Evolutionary conservation across 2,329 filamentous ascomycete species (phyloP), one percentile per base, ranked within the genome.

Genomic region (Aspergillus fischeri): DNA sequence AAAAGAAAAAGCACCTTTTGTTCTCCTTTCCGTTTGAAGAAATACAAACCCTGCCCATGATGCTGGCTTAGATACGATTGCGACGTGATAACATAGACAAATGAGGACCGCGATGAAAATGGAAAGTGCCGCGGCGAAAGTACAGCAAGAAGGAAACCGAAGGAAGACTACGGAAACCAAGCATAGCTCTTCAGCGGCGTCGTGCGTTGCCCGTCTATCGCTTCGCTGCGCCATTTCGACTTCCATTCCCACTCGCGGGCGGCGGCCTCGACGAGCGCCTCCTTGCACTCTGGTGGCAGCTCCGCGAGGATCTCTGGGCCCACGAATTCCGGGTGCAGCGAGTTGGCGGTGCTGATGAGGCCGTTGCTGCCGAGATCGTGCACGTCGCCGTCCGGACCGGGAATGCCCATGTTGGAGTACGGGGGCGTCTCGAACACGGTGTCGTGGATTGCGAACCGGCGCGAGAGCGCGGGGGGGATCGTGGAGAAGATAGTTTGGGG

Each of bases 211-310:
- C 80, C 81, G 67, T 84, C 83, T 9, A 80, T 74, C 38, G 73
- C 79, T 75, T 97, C 92, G 4, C 83, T 81, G 17, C 83, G 83
- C 91, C 92, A 96, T 61, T 81, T 82, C 32, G 75, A 78, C 71
- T 90, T 90, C 90, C 92, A 97, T 54, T 82, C 75, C 59, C 76
- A 73, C 73, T 96, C 90, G 54, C 82, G 80, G 10, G 76, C 75
- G 52, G 86, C 78, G 3, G 90, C 87, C 53, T 83, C 78, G 52
- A 91, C 80, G 60, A 96, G 92, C 0, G 90, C 88, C 41, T 80
- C 77, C 41, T 88, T 83, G 71, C 91, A 94, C 8, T 79, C 76
- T 0, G 68, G 60, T 1, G 78, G 77, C 25, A 81, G 66, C 49
- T 77, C 72, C 14, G 72, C 72, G 6, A 80, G 64, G 45, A 80